Base-by-base conservation (phyloP, 140 eudicot genomes). In the Stevia rebaudiana region DNA sequence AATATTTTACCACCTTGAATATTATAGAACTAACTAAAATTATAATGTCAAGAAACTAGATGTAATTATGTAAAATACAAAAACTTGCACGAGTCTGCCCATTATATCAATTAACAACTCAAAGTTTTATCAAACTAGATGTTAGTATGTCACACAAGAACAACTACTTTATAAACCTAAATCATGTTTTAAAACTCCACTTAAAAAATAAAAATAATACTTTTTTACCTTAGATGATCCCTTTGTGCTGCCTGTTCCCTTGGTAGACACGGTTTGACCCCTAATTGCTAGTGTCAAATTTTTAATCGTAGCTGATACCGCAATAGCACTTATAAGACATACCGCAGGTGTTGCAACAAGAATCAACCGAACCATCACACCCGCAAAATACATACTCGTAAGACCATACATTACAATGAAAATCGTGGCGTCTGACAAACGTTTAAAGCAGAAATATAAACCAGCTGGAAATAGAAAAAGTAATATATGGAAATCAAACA, bases 281-380 rank as follows among this genome's bases (percentile, higher is more conserved):
- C 92, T 80, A 18, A 87, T 35, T 60, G 80, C 22, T 54, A 74
- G 89, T 39, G 95, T 91, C 67, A 91, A 75, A 62, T 87, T 91
- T 80, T 91, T 91, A 9, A 91, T 62, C 19, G 95, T 91, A 18
- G 98, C 98, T 0, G 98, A 91, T 68, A 87, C 95, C 48, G 96
- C 98, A 80, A 91, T 87, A 37, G 96, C 95, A 79, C 98, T 91
- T 52, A 91, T 83, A 70, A 91, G 98, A 71, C 98, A 91, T 5
- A 91, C 80, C 0, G 98, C 98, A 74, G 98, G 98, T 30, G 98
- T 87, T 22, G 98, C 98, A 49, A 91, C 98, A 65, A 91, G 89
- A 65, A 91, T 91, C 72, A 91, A 77, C 71, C 98, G 95, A 77
- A 91, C 98, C 98, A 91, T 91, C 71, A 91, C 98, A 60, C 98